Evolutionary conservation across 2,329 filamentous ascomycete species (phyloP), one percentile per base, ranked within the genome.

Genomic region (Hortaea sp.): DNA sequence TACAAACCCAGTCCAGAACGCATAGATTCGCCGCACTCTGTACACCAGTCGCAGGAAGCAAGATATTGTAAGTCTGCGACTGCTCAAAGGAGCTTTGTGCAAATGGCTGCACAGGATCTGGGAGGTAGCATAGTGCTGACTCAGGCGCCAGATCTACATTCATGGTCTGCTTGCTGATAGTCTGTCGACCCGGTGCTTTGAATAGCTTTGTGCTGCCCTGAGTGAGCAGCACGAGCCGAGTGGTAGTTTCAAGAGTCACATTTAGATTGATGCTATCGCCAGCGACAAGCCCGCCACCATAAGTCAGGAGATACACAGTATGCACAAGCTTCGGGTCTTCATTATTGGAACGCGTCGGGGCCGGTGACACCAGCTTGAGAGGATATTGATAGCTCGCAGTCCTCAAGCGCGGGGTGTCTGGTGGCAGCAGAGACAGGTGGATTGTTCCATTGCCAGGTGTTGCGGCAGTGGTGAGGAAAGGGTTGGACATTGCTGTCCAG

Each of bases 181-280:
- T 46, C 42, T 60, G 63, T 42, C 69, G 67, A 45, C 71, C 69
- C 41, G 77, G 65, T 1, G 88, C 85, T 63, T 92, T 94, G 76
- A 95, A 97, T 57, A 98, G 81, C 69, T 97, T 98, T 49, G 92
- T 97, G 67, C 88, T 88, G 44, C 90, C 90, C 70, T 81, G 78
- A 0, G 76, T 75, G 29, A 75, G 65, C 11, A 75, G 63, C 6
- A 78, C 69, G 45, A 95, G 76, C 49, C 80, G 82, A 4, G 87
- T 82, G 2, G 70, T 67, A 2, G 73, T 56, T 7, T 78, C 77
- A 41, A 95, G 72, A 7, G 76, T 74, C 50, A 95, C 76, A 13
- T 73, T 71, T 28, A 98, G 77, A 58, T 82, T 73, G 63, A 97
- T 83, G 53, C 78, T 73, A 65, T 98, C 92, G 38, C 89, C 88